Base-by-base conservation (phyloP, 352 stramenopile genomes). In the Pythium chondricola region DNA sequence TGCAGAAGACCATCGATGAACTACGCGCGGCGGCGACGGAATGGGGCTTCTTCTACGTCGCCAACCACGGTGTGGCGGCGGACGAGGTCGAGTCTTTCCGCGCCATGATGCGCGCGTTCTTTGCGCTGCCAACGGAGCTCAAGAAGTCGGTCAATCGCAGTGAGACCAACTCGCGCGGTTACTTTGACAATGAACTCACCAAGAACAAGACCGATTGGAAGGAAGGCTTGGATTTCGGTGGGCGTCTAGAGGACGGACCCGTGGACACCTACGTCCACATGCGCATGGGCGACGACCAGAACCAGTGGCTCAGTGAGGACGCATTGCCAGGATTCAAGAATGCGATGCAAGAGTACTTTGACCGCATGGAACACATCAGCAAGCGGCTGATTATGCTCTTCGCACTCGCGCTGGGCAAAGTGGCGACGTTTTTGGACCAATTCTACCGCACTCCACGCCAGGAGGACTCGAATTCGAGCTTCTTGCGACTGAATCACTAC, bases 141-240 rank as follows among this genome's bases (percentile, higher is more conserved):
- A 90, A 93, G 59, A 38, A 48, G 31, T 50, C 40, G 1, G 46
- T 95, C 40, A 84, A 57, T 5, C 94, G 87, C 55, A 77, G n/a
- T 43, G 73, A 56, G 33, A 68, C 57, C 20, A 97, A 97, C 74
- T 70, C 87, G 30, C 72, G 87, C 46, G 93, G 93, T 14, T 98
- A 87, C 61, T 97, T 96, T 66, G 86, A 97, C 54, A 79, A 95
- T 56, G 93, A 98, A 57, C 67, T 97, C 26, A 98, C 93, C 32
- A 97, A 97, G 70, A 86, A 95, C 61, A 90, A 82, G 46, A 70
- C 63, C 21, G 93, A 98, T 66, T 97, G 85, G 85, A 98, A 97
- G 42, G 79, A 97, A 56, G 69, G 59, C 10, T 68, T 96, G 13
- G 90, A 97, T 71, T 74, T 75, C 39, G 58, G 61, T 14, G 69